phyloP scores from a whole-genome alignment of 2,329 filamentous ascomycete species.

The Cytospora chrysosperma region DNA sequence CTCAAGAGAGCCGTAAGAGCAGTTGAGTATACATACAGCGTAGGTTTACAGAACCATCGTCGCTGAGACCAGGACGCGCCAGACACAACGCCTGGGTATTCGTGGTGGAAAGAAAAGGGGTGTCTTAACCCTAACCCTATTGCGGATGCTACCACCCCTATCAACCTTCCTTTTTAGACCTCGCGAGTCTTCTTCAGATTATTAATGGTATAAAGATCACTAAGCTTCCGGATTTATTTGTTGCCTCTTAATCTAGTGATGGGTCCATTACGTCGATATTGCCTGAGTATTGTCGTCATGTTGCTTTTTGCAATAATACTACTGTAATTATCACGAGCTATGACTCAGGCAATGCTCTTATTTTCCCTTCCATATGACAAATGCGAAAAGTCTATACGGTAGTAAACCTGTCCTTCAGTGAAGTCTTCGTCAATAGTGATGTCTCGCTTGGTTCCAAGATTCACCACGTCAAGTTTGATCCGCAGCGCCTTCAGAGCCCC shows the following conservation, averaged over 20 bases:
- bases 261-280: not conserved
- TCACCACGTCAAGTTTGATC: not conserved
- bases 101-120: not conserved
- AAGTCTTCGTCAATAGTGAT: not conserved
- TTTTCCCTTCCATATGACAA: not conserved
- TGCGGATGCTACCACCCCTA: too few relatives aligned
- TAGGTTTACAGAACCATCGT: constrained; percentile 22
- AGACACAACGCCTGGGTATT: too few relatives aligned
- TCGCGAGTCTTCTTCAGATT: too few relatives aligned
- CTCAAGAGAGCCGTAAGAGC: too few relatives aligned
- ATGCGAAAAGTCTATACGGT: too few relatives aligned
- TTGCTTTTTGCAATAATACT: not conserved
- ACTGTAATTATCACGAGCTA: not conserved
- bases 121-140: not conserved
- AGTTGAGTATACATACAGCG: too few relatives aligned
- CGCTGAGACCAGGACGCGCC: not conserved
- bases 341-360: not conserved
- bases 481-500: not conserved
- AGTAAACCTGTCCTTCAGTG: too few relatives aligned
- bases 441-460: not conserved
- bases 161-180: too few relatives aligned
- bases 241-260: not conserved
- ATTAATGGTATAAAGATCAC: not conserved
- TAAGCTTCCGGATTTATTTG: not conserved
- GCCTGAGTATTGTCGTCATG: not conserved